Conservation (phyloP, 768 basidiomycete species). For the Lactarius evosmus region DNA sequence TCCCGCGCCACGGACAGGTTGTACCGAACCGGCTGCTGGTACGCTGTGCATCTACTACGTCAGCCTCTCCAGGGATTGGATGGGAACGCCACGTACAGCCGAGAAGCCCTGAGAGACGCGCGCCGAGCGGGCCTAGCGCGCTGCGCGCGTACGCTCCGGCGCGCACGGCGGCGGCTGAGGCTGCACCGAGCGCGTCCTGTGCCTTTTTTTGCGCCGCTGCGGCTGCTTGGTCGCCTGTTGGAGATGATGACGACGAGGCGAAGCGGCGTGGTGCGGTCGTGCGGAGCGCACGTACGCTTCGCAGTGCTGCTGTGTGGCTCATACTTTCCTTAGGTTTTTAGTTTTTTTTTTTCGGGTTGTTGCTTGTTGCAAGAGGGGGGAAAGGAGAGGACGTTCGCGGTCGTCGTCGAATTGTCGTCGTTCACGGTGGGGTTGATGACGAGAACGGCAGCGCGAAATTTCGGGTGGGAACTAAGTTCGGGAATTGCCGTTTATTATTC, state of each 20-base stretch:
- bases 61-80: background rate
- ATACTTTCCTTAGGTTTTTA: constrained; percentile 3
- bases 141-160: constrained; percentile 50
- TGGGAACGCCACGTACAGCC: constrained; percentile 42
- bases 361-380: background rate
- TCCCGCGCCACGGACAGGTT: constrained; percentile 77
- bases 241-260: constrained; percentile 7
- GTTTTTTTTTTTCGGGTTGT: background rate
- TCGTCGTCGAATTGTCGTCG: background rate
- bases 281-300: constrained; percentile 8
- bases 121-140: constrained; percentile 47
- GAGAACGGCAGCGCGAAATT: background rate
- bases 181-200: constrained; percentile 58
- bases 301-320: constrained; percentile 1
- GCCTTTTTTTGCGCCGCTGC: constrained; percentile 66
- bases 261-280: constrained; percentile 14
- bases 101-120: constrained; percentile 56
- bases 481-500: background rate
- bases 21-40: constrained; percentile 74
- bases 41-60: constrained; percentile 45
- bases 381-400: background rate
- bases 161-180: constrained; percentile 55
- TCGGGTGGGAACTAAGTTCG: background rate
- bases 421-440: background rate
- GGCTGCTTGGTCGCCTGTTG: constrained; percentile 1